Base-by-base conservation (phyloP, 2,329 filamentous ascomycete genomes). In the Alternaria arbusti region DNA sequence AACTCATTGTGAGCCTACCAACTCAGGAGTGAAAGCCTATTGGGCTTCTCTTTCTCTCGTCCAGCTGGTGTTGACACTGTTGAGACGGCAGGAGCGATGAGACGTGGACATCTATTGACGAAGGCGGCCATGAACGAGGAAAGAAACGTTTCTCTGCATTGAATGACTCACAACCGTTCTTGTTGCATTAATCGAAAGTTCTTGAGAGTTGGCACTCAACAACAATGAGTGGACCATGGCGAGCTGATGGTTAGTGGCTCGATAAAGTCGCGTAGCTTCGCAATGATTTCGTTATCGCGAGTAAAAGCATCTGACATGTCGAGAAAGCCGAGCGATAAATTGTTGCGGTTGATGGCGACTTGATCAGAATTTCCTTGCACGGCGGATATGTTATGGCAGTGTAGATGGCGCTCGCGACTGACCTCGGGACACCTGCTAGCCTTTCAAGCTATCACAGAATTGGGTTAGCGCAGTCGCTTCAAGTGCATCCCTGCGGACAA, bases 401-500 rank as follows among this genome's bases (percentile, higher is more conserved):
- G 20, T 52, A 17, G 13, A 40, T 36, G 25, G 28, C 28, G 10
- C 36, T n/a, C 28, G 47, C 5, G 5, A n/a, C 12, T 13, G 15
- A 52, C 23, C 36, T 40, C 36, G n/a, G 36, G 2, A 40, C 36
- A 40, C 36, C 9, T 17, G 36, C 15, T 17, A 17, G 23, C 15
- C 2, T 43, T 57, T 3, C 6, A 36, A 6, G 54, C 59, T 61
- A 57, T 13, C 32, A 51, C 45, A 4, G 12, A 25, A 36, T 3
- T 6, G 26, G 26, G 4, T 46, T 61, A 57, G 59, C 3, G 11
- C 3, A 3, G 11, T 61, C 54, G 59, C 54, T 47, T 57, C 23
- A 28, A 15, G 15, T 9, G 12, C 36, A 61, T 40, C 54, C 59
- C 46, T 61, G 59, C 26, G 28, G 28, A 46, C 54, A 51, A 57